Evolutionary conservation across 2,329 filamentous ascomycete species (phyloP), one percentile per base, ranked within the genome.

Genomic region (Aureobasidium sp.): DNA sequence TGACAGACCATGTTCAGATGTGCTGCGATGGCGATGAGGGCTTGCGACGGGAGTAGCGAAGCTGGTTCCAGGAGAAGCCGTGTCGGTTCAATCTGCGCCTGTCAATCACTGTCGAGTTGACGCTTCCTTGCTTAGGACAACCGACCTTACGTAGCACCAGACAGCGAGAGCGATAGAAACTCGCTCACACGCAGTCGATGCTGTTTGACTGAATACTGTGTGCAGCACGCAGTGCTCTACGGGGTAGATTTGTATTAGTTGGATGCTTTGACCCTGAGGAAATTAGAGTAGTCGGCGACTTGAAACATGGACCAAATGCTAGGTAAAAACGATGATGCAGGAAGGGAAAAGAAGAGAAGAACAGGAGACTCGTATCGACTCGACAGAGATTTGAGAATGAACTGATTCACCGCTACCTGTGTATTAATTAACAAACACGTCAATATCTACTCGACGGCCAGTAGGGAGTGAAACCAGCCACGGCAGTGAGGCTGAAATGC

Each of bases 151-250:
- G 14, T 17, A 11, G 41, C 49, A 56, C 49, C 49, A 41, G 48
- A 63, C 44, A 65, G 63, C 63, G 56, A 44, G 61, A 63, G 57
- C 64, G 62, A 63, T 44, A 8, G 20, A 22, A 36, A 41, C 34
- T 59, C 64, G 58, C 61, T 61, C 64, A 41, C 48, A 29, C 62
- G 64, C 64, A 59, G 53, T 60, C 64, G 58, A 56, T 58, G 62
- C 29, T 58, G 11, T 5, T 34, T 56, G 25, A 31, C 29, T 52
- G 22, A 12, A 27, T 14, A 31, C 11, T 34, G 39, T 25, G 53
- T 34, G 37, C 25, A 22, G 22, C 42, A 36, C 51, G 37, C 25
- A 22, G 22, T 55, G 51, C 51, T 41, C 37, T 55, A 42, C 36
- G 25, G 36, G 36, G 51, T 53, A 27, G 29, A 57, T 27, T 57